Evolutionary conservation across 768 basidiomycete species (phyloP).

Genomic region (Tricholoma furcatifolium): DNA sequence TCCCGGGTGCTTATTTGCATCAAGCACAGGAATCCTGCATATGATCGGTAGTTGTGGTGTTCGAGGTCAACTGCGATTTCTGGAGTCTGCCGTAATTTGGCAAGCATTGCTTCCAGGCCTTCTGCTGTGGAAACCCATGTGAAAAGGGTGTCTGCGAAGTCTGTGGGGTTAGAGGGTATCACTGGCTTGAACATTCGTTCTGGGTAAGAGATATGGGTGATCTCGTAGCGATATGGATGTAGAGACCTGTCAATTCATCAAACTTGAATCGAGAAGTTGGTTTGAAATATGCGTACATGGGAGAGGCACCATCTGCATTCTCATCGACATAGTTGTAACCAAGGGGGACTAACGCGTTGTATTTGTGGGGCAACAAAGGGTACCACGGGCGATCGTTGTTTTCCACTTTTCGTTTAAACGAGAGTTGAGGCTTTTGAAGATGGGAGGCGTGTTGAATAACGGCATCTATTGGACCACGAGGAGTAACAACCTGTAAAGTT

Average conservation of each 20-base stretch:
- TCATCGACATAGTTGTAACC: conserved; percentile 51
- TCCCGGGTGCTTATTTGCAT: conserved; percentile 89
- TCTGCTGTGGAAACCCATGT: conserved; percentile 65
- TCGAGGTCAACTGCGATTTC: conserved; percentile 96
- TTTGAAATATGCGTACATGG: conserved; percentile 27
- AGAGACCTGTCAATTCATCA: conserved; percentile 25
- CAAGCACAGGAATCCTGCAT: conserved; percentile 84
- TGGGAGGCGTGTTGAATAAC: conserved; percentile 72
- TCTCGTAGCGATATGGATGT: conserved; percentile 89
- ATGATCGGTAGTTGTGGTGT: conserved; percentile 87
- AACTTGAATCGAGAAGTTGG: neutral
- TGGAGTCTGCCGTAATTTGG: conserved; percentile 55
- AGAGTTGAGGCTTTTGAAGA: conserved; percentile 79
- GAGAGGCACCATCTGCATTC: conserved; percentile 19
- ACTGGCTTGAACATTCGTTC: conserved; percentile 57
- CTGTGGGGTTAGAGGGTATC: conserved; percentile 48
- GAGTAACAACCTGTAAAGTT: conserved; percentile 21
- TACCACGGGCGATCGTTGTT: conserved; percentile 67
- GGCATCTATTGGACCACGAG: conserved; percentile 51
- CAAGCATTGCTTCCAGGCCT: conserved; percentile 62
- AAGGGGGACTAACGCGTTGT: conserved; percentile 82
- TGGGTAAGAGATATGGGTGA: conserved; percentile 71
- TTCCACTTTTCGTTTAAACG: conserved; percentile 59
- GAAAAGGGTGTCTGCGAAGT: conserved; percentile 68
- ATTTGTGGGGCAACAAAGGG: conserved; percentile 73